Percentiles rank a stretch among this genome's conserved stretches.
Evolutionary conservation across 1,284 basidiomycete genomes (phyloP).

Genomic region (Cutaneotrichosporon sp.): DNA sequence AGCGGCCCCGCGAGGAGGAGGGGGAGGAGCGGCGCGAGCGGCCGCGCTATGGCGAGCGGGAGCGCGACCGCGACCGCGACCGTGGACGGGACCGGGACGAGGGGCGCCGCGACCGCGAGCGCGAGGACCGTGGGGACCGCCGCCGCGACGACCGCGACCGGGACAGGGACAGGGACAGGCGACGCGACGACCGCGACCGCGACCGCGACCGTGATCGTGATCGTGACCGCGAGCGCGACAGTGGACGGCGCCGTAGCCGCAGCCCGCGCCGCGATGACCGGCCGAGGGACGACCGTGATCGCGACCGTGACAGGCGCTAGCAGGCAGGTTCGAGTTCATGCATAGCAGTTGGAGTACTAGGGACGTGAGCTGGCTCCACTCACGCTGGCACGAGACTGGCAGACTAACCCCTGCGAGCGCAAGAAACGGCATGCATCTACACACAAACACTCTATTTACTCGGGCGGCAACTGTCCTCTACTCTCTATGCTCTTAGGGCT

Average conservation of each 20-base stretch:
- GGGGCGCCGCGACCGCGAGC: slow-evolving; percentile 6
- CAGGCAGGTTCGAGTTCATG: not conserved
- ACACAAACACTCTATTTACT: too few species aligned
- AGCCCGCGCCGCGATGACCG: slow-evolving; percentile 5
- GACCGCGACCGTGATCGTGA: slow-evolving; percentile 10
- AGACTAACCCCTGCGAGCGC: too few species aligned
- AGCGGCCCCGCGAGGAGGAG: slow-evolving; percentile 7
- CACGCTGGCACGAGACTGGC: too few species aligned
- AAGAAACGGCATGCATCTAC: too few species aligned
- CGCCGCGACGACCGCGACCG: slow-evolving; percentile 10
- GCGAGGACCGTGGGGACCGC: slow-evolving; percentile 9
- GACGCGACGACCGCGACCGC: slow-evolving; percentile 7
- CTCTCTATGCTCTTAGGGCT: not conserved
- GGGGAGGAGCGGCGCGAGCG: slow-evolving; percentile 9
- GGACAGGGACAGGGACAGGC: slow-evolving; percentile 9
- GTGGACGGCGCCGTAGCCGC: slow-evolving; percentile 9
- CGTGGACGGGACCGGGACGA: not conserved
- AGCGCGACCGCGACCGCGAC: slow-evolving; percentile 13
- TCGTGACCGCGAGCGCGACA: slow-evolving; percentile 15
- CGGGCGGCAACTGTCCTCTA: slow-evolving; percentile 6
- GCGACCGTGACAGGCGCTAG: not conserved
- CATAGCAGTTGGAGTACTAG: not conserved
- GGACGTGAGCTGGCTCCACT: too few species aligned
- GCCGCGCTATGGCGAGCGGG: slow-evolving; percentile 8
- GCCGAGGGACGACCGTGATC: not conserved